phyloP scores from a whole-genome alignment of 164 flowering plant species.

The Buxus sempervirens region DNA sequence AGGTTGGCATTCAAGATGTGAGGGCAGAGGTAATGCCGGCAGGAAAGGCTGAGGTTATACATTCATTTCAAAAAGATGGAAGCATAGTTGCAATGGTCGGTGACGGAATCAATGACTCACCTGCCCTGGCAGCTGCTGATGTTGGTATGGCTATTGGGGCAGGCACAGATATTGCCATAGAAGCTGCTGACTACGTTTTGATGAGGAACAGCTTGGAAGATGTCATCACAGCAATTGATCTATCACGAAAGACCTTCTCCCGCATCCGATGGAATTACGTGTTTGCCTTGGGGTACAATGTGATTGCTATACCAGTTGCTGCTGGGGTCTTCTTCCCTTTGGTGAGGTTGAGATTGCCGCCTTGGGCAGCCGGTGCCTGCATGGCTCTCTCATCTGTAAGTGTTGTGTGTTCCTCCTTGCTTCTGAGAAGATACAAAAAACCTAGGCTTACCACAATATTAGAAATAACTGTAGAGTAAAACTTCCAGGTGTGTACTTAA shows the following conservation, averaged over 20 bases:
- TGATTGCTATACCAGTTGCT: slow-evolving; percentile 87
- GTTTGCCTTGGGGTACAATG: slow-evolving; percentile 94
- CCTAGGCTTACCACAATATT: slow-evolving; percentile 88
- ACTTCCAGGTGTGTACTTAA: background rate
- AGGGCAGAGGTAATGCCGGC: slow-evolving; percentile 94
- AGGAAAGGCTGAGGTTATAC: slow-evolving; percentile 86
- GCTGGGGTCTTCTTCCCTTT: slow-evolving; percentile 84
- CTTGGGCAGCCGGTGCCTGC: slow-evolving; percentile 98
- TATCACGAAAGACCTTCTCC: slow-evolving; percentile 82
- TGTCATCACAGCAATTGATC: slow-evolving; percentile 91
- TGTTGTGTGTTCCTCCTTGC: slow-evolving; percentile 97
- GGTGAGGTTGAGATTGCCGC: slow-evolving; percentile 63
- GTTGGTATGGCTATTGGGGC: slow-evolving; percentile 99
- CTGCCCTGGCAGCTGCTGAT: slow-evolving; percentile 97
- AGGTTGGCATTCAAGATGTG: slow-evolving; percentile 89
- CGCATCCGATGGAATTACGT: slow-evolving; percentile 77
- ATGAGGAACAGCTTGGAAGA: slow-evolving; percentile 94
- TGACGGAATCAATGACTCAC: slow-evolving; percentile 97
- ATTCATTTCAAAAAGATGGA: slow-evolving; percentile 71
- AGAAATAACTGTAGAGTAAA: slow-evolving; percentile 80
- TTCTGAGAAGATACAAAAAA: slow-evolving; percentile 75
- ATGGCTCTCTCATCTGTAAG: slow-evolving; percentile 97
- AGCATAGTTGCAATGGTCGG: slow-evolving; percentile 95
- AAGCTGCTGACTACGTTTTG: slow-evolving; percentile 94
- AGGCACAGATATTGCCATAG: slow-evolving; percentile 98